These are phyloP conservation scores for Hypoxylon sp. DNA, from an alignment of 2,329 filamentous ascomycete species.

Conservation along the genomic window DNA sequence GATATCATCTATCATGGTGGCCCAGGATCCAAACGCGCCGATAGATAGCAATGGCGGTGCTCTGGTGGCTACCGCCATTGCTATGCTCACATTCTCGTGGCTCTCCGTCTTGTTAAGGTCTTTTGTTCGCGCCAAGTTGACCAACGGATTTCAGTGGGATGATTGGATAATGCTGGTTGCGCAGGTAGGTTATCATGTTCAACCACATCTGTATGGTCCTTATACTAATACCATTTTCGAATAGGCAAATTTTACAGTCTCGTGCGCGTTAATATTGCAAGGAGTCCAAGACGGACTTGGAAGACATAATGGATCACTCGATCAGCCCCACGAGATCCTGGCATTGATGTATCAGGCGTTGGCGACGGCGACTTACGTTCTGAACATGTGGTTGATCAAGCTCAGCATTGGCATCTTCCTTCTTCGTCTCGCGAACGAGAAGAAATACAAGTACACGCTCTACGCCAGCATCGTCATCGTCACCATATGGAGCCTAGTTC, in stretches of 20 bases:
- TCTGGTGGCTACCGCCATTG: slow-evolving; percentile 46
- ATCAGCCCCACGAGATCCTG: slow-evolving; percentile 51
- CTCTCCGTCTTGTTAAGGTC: slow-evolving; percentile 42
- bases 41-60: slow-evolving; percentile 45
- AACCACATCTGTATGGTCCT: not conserved
- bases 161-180: slow-evolving; percentile 62
- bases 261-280: slow-evolving; percentile 55
- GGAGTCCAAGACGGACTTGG: slow-evolving; percentile 56
- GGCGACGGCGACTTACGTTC: slow-evolving; percentile 58
- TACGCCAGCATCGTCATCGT: slow-evolving; percentile 56
- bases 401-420: slow-evolving; percentile 63
- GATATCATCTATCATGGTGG: slow-evolving; percentile 40
- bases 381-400: slow-evolving; percentile 65
- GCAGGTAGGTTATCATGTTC: slow-evolving; percentile 49
- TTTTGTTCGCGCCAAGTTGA: slow-evolving; percentile 43
- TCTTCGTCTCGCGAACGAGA: slow-evolving; percentile 55
- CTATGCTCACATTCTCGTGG: slow-evolving; percentile 48
- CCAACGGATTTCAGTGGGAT: slow-evolving; percentile 54
- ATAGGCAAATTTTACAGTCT: slow-evolving; percentile 56
- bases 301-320: slow-evolving; percentile 55
- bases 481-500: slow-evolving; percentile 54
- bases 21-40: slow-evolving; percentile 44
- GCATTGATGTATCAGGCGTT: slow-evolving; percentile 63
- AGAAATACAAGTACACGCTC: slow-evolving; percentile 58
- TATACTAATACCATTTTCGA: slow-evolving; percentile 13